phyloP scores from a whole-genome alignment of 2,329 filamentous ascomycete species.

The Chaetomiaceae sp. region DNA sequence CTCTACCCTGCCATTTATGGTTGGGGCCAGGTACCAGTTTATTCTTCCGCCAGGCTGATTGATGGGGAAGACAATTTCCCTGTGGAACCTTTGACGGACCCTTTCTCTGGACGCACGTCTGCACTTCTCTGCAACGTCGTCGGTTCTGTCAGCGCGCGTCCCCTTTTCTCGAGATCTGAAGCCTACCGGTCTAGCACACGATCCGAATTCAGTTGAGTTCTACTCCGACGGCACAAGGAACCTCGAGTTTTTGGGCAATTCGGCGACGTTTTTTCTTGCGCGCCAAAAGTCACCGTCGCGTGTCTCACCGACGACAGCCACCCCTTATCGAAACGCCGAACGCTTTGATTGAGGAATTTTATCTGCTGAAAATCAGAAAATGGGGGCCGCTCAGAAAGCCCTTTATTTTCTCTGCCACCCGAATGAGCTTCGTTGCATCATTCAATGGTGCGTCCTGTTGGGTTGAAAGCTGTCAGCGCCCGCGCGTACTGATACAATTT shows the following conservation, averaged over 20 bases:
- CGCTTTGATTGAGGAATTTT: background rate
- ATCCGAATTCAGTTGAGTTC: too few species aligned
- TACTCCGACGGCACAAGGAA: too few species aligned
- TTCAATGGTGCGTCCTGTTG: constrained; percentile 69
- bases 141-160: background rate
- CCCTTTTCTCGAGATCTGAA: background rate
- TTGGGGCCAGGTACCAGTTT: constrained; percentile 3
- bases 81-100: constrained; percentile 18
- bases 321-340: constrained; percentile 1
- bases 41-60: constrained; percentile 9
- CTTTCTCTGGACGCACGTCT: background rate
- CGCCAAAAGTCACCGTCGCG: background rate
- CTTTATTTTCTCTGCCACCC: constrained; percentile 74
- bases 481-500: constrained; percentile 23
- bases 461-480: constrained; percentile 6
- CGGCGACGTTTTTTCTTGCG: background rate
- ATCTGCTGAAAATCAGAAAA: constrained; percentile 34
- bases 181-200: background rate
- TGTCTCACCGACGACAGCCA: constrained; percentile 11
- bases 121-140: constrained; percentile 9
- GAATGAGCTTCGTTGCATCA: constrained; percentile 70
- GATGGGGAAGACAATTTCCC: constrained; percentile 21
- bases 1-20: background rate
- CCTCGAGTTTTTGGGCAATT: background rate
- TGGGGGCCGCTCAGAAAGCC: constrained; percentile 51